Evolutionary conservation across 2,329 filamentous ascomycete genomes (phyloP).

Genomic region (Xylariaceae sp.): DNA sequence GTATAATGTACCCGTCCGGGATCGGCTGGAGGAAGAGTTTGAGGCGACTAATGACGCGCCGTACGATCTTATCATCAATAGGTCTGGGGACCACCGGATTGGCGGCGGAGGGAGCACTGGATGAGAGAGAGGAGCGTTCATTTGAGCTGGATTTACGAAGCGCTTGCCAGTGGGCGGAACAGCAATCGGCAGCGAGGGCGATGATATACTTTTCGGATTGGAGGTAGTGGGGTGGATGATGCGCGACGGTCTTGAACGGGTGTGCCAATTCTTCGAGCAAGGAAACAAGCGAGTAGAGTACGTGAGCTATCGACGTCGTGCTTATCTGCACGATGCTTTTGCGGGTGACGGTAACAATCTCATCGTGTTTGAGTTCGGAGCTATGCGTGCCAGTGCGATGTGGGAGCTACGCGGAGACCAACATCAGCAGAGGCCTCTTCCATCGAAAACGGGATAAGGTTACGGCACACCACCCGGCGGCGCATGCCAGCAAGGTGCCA

Average conservation of each 20-base stretch:
- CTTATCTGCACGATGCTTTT: conserved; percentile 58
- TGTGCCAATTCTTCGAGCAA: conserved; percentile 54
- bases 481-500: not conserved
- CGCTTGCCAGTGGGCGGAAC: conserved; percentile 53
- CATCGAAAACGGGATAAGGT: too few species aligned
- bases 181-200: conserved; percentile 59
- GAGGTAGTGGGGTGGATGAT: conserved; percentile 55
- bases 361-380: conserved; percentile 54
- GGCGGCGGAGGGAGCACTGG: conserved; percentile 3
- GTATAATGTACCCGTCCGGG: conserved; percentile 51
- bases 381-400: conserved; percentile 55
- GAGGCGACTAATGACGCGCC: conserved; percentile 49
- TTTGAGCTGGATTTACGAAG: conserved; percentile 30
- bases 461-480: too few species aligned
- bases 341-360: conserved; percentile 55
- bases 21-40: conserved; percentile 54
- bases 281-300: conserved; percentile 52
- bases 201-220: conserved; percentile 62
- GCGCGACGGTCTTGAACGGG: conserved; percentile 45
- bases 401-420: conserved; percentile 42
- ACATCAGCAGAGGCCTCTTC: conserved; percentile 18
- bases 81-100: conserved; percentile 29
- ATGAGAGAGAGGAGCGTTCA: too few species aligned
- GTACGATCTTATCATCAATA: conserved; percentile 47
- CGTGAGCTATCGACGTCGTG: conserved; percentile 44